Conservation (phyloP, 1,284 basidiomycete genomes). For the Taiwanofungus camphoratus region DNA sequence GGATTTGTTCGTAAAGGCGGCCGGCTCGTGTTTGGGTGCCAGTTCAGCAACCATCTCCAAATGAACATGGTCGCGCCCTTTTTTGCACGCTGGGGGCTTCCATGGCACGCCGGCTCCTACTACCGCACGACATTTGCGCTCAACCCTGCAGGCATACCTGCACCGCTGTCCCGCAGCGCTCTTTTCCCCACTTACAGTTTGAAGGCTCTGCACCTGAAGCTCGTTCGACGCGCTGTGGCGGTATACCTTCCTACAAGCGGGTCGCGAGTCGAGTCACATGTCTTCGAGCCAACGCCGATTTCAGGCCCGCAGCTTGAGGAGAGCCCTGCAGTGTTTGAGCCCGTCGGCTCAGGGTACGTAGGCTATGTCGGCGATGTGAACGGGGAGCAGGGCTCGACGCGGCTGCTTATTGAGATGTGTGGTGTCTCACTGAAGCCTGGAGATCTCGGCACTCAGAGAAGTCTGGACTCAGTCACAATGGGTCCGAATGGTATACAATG, state of each 20-base stretch:
- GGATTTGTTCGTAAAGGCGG: slow-evolving; percentile 13
- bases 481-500: not conserved
- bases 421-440: slow-evolving; percentile 14
- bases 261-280: slow-evolving; percentile 13
- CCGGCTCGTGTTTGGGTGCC: slow-evolving; percentile 13
- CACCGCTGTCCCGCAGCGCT: slow-evolving; percentile 9
- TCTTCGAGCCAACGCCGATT: slow-evolving; percentile 8
- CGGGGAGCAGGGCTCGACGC: slow-evolving; percentile 14
- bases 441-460: slow-evolving; percentile 11
- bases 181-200: slow-evolving; percentile 15
- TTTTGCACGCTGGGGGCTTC: slow-evolving; percentile 14
- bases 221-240: slow-evolving; percentile 8
- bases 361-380: slow-evolving; percentile 21
- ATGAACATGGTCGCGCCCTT: not conserved
- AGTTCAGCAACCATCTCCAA: slow-evolving; percentile 12
- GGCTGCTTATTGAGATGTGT: slow-evolving; percentile 19
- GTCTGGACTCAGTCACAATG: not conserved
- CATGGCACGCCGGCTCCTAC: slow-evolving; percentile 15
- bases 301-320: slow-evolving; percentile 8
- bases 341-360: slow-evolving; percentile 15
- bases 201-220: slow-evolving; percentile 15
- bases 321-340: slow-evolving; percentile 15
- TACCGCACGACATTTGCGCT: slow-evolving; percentile 15
- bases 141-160: slow-evolving; percentile 16
- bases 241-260: slow-evolving; percentile 14